Evolutionary conservation across 257 asterid species (phyloP).

Genomic region (Primulina tabacum): DNA sequence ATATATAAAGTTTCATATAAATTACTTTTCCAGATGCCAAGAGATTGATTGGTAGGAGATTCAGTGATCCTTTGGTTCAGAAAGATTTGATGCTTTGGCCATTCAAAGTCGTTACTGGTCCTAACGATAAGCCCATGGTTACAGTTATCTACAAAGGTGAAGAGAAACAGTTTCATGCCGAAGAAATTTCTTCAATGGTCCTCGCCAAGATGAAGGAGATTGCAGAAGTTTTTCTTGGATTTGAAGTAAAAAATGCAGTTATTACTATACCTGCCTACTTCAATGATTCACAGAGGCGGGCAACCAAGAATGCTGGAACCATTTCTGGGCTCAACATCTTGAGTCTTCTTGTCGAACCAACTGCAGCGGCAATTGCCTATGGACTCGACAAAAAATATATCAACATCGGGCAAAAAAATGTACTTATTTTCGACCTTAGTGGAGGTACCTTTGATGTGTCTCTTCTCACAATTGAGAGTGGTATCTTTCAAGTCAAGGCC

Average conservation of each 20-base stretch:
- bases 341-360: conserved; percentile 31
- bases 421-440: not conserved
- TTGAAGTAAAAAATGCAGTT: conserved; percentile 10
- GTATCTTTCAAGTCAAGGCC: conserved; percentile 21
- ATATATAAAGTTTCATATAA: too few relatives aligned
- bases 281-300: too few relatives aligned
- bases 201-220: conserved; percentile 30
- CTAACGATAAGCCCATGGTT: conserved; percentile 30
- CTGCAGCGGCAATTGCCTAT: conserved; percentile 32
- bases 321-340: conserved; percentile 26
- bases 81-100: conserved; percentile 29
- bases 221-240: conserved; percentile 27
- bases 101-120: conserved; percentile 28
- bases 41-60: conserved; percentile 28
- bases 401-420: not conserved
- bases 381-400: conserved; percentile 17
- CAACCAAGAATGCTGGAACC: conserved; percentile 22
- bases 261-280: too few relatives aligned
- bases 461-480: not conserved
- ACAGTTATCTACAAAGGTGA: conserved; percentile 23
- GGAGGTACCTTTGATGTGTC: not conserved
- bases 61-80: conserved; percentile 26
- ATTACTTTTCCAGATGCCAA: conserved; percentile 25
- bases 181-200: conserved; percentile 33
- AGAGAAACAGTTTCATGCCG: conserved; percentile 29